These are phyloP conservation scores for Turritis glabra DNA, from an alignment of 345 rosid genomes.

Conservation along the genomic window DNA sequence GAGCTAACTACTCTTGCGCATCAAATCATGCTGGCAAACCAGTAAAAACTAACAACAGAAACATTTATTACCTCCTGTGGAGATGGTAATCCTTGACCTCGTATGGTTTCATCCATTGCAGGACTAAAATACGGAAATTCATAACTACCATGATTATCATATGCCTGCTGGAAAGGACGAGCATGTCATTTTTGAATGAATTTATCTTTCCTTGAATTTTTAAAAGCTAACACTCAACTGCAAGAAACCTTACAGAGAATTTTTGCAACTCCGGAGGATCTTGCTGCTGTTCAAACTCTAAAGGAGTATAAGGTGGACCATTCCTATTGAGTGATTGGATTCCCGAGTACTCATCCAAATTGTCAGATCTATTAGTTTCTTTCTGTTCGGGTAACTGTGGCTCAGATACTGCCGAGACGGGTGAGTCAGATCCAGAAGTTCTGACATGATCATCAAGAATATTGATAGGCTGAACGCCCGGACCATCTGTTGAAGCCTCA, in stretches of 20 bases:
- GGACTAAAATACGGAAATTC: conserved; percentile 77
- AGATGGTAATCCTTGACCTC: conserved; percentile 62
- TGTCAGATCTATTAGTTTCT: conserved; percentile 56
- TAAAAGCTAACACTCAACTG: not conserved
- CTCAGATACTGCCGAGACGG: conserved; percentile 46
- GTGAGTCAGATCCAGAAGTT: conserved; percentile 60
- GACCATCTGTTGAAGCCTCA: conserved; percentile 47
- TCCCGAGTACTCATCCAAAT: conserved; percentile 53
- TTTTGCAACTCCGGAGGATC: conserved; percentile 61
- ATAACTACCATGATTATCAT: conserved; percentile 54
- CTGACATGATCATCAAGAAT: conserved; percentile 51
- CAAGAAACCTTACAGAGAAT: conserved; percentile 54
- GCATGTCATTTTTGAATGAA: conserved; percentile 1
- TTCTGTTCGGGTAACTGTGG: conserved; percentile 52
- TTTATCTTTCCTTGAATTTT: conserved; percentile 21
- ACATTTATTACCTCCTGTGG: conserved; percentile 70
- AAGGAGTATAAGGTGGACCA: conserved; percentile 56
- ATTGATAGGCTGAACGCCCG: conserved; percentile 46
- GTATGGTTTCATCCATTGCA: conserved; percentile 54
- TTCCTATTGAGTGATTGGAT: conserved; percentile 57
- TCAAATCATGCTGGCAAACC: conserved; percentile 16
- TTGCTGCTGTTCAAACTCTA: conserved; percentile 64
- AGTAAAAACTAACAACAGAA: conserved; percentile 13
- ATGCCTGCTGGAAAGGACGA: not conserved
- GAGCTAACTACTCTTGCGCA: not conserved